These are phyloP conservation scores for Nissolia schottii DNA, from an alignment of 306 rosid genomes.

Conservation along the genomic window DNA sequence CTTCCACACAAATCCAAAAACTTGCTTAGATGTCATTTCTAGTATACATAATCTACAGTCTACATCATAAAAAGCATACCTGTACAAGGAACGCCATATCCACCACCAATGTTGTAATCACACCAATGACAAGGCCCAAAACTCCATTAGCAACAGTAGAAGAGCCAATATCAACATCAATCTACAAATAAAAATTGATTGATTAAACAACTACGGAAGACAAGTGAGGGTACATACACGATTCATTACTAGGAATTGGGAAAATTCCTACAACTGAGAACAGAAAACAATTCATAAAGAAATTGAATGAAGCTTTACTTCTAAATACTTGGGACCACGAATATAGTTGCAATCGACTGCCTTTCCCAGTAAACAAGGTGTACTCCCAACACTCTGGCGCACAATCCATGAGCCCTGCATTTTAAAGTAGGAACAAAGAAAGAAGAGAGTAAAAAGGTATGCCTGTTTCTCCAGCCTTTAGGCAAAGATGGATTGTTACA, in stretches of 20 bases:
- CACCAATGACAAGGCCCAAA: slow-evolving; percentile 93
- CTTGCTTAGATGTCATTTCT: slow-evolving; percentile 5
- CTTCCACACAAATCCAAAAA: not conserved
- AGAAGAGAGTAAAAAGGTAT: not conserved
- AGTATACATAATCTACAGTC: not conserved
- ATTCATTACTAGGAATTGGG: slow-evolving; percentile 23
- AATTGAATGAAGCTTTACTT: slow-evolving; percentile 44
- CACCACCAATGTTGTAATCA: slow-evolving; percentile 93
- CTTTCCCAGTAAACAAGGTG: slow-evolving; percentile 95
- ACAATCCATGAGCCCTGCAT: slow-evolving; percentile 99
- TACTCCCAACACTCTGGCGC: slow-evolving; percentile 99
- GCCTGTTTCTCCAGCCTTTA: not conserved
- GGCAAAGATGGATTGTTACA: not conserved
- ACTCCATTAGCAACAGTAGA: slow-evolving; percentile 99
- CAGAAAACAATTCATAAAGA: slow-evolving; percentile 3
- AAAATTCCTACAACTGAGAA: not conserved
- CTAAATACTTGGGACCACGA: slow-evolving; percentile 87
- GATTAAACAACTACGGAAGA: slow-evolving; percentile 21
- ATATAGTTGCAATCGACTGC: slow-evolving; percentile 97
- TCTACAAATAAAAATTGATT: slow-evolving; percentile 45
- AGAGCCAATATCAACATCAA: slow-evolving; percentile 98
- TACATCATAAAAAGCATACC: slow-evolving; percentile 43
- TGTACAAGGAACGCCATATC: slow-evolving; percentile 99
- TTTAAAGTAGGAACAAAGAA: slow-evolving; percentile 22
- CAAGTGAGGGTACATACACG: not conserved